These are phyloP conservation scores for Lipomyces chichibuensis DNA, from an alignment of 805 yeast genomes.

Conservation along the genomic window DNA sequence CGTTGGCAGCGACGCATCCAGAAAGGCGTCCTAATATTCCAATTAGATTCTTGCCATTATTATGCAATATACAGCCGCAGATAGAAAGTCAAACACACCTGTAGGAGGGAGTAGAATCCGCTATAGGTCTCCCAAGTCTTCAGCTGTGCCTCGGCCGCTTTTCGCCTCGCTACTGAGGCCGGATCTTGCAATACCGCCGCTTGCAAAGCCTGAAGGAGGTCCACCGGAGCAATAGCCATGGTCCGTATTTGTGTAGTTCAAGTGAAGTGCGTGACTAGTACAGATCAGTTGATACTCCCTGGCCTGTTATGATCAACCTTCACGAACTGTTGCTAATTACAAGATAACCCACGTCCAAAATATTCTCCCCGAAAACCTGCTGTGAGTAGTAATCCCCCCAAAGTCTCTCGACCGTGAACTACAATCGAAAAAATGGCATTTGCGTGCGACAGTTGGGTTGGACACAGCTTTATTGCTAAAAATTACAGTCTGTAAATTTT, in stretches of 20 bases:
- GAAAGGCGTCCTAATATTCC: conserved; percentile 54
- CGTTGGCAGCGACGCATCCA: conserved; percentile 59
- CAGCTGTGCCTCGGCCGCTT: conserved; percentile 68
- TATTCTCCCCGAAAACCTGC: background rate
- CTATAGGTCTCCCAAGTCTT: conserved; percentile 67
- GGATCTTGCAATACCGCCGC: conserved; percentile 52
- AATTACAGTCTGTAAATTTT: background rate
- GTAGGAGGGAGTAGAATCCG: conserved; percentile 62
- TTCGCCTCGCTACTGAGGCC: conserved; percentile 55
- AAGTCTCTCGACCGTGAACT: background rate
- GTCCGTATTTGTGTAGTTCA: background rate
- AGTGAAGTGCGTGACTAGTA: background rate
- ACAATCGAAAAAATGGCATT: background rate
- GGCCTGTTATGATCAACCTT: background rate
- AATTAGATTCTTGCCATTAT: background rate
- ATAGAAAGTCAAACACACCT: conserved; percentile 42
- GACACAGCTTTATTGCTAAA: background rate
- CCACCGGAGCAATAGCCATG: conserved; percentile 26
- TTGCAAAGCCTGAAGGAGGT: conserved; percentile 46
- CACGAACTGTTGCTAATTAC: background rate
- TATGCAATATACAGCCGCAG: background rate
- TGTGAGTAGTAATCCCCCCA: background rate
- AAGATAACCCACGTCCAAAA: background rate
- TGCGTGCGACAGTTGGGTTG: background rate
- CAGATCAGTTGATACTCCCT: background rate